Evolutionary conservation across 2,329 filamentous ascomycete species (phyloP).

Genomic region (Ceratocystis destructans): DNA sequence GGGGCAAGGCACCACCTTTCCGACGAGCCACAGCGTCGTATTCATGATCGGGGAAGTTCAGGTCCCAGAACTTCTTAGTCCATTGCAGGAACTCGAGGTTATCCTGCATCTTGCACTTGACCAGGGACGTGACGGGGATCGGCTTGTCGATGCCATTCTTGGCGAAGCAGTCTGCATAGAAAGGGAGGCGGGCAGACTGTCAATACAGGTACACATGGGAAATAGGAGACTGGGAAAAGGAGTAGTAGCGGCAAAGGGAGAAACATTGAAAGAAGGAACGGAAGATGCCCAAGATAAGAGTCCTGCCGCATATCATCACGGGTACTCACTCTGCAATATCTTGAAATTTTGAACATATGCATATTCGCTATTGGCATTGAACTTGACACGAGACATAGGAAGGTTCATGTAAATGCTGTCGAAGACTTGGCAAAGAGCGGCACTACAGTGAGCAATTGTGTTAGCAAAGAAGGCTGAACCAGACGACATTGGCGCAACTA

Average conservation of each 20-base stretch:
- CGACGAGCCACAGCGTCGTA: constrained; percentile 82
- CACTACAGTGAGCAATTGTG: constrained; percentile 41
- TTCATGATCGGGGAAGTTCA: constrained; percentile 92
- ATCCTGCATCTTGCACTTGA: constrained; percentile 99
- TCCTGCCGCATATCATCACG: not conserved
- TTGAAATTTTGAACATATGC: constrained; percentile 98
- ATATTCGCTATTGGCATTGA: constrained; percentile 95
- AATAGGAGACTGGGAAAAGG: not conserved
- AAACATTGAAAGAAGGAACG: not conserved
- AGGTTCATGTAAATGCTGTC: constrained; percentile 96
- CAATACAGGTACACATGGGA: constrained; percentile 19
- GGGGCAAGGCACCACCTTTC: constrained; percentile 56
- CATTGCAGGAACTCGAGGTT: constrained; percentile 98
- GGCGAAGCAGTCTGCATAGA: constrained; percentile 57
- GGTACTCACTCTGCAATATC: constrained; percentile 70
- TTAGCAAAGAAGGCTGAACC: not conserved
- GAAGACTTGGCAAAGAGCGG: constrained; percentile 91
- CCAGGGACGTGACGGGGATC: constrained; percentile 72
- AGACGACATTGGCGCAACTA: not conserved
- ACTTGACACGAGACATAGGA: constrained; percentile 92
- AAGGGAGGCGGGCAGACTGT: not conserved
- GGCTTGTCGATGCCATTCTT: constrained; percentile 81
- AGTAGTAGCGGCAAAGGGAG: not conserved
- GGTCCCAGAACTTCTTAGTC: constrained; percentile 94
- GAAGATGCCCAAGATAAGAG: not conserved